phyloP scores from a whole-genome alignment of 768 basidiomycete species.

The Agaricus blazei region DNA sequence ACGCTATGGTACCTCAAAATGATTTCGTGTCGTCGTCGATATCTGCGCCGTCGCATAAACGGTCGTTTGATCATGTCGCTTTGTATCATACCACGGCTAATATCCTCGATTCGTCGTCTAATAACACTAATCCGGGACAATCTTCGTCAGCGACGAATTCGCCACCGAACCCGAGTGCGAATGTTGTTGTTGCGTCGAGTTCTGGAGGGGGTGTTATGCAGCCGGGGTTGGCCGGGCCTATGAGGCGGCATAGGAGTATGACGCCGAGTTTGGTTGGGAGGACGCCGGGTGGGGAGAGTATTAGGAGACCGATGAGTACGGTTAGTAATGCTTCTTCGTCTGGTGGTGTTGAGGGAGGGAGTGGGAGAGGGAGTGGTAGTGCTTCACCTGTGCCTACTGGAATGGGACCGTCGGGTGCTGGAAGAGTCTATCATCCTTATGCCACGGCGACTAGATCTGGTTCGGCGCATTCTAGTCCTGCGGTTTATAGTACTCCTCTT shows the following conservation, averaged over 20 bases:
- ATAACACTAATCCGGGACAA: constrained; percentile 7
- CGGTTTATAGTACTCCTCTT: constrained; percentile 33
- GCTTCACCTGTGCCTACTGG: constrained; percentile 10
- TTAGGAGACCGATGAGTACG: constrained; percentile 40
- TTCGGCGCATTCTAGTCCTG: constrained; percentile 43
- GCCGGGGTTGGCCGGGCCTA: constrained; percentile 46
- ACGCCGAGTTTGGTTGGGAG: constrained; percentile 59
- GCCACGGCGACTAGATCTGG: constrained; percentile 33
- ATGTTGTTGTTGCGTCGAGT: no score
- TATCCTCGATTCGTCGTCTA: constrained; percentile 23
- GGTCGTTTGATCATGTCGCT: constrained; percentile 53
- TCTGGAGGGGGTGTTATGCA: no score
- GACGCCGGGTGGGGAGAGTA: constrained; percentile 34
- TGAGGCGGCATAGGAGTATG: constrained; percentile 70
- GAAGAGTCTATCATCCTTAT: constrained; percentile 55
- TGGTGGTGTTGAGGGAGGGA: not conserved
- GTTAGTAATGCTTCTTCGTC: constrained; percentile 25
- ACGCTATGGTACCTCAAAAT: constrained; percentile 14
- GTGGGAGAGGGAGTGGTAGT: not conserved
- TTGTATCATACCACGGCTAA: constrained; percentile 38
- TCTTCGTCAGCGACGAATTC: no score
- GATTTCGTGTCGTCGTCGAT: constrained; percentile 44
- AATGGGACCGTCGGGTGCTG: constrained; percentile 26
- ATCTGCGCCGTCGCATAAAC: constrained; percentile 68
- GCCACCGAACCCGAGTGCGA: no score